Evolutionary conservation across 2,329 filamentous ascomycete species (phyloP), one percentile per base, ranked within the genome.

Genomic region (Bimuria novae-zelandiae): DNA sequence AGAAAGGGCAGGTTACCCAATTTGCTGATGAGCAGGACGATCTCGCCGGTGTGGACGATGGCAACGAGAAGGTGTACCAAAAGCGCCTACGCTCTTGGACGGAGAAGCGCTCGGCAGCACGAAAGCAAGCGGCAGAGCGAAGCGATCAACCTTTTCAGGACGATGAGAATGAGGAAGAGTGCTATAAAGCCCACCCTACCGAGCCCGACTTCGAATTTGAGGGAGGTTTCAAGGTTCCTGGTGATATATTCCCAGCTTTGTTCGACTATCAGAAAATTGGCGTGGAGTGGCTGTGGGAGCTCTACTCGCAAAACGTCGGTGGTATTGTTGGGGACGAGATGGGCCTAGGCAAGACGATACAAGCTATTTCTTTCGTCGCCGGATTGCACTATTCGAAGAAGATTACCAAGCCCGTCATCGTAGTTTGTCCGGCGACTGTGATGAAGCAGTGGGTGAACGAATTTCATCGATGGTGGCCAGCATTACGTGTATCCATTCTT

Each of bases 391-490:
- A 97, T 74, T 97, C 92, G 75, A 89, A 88, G 62, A 89, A 87
- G 65, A 82, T 97, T 19, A 84, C 83, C 19, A 90, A 90, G 54
- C 94, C 94, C 0, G 86, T 95, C 37, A 90, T 99, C 54, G 84
- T 99, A 7, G 92, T 99, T 3, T 92, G 92, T 45, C 94, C 94
- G 1, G 93, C 93, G 3, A 99, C 94, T 0, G 89, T 99, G 21
- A 87, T 99, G 77, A 89, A 91, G 56, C 94, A 99, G 71, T 99
- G 94, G 94, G 94, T 97, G 11, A 96, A 95, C 59, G 94, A 99
- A 69, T 97, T 99, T 64, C 95, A 99, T 75, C 86, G 88, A 11
- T 99, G 95, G 95, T 99, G 95, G 95, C 94, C 94, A n/a, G 88
- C 94, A n/a, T 79, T 99, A 27, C 85, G 95, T 36, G 94, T 99